These are phyloP conservation scores for Thymus quinquecostatus DNA, from an alignment of 257 asterid genomes.

Conservation along the genomic window DNA sequence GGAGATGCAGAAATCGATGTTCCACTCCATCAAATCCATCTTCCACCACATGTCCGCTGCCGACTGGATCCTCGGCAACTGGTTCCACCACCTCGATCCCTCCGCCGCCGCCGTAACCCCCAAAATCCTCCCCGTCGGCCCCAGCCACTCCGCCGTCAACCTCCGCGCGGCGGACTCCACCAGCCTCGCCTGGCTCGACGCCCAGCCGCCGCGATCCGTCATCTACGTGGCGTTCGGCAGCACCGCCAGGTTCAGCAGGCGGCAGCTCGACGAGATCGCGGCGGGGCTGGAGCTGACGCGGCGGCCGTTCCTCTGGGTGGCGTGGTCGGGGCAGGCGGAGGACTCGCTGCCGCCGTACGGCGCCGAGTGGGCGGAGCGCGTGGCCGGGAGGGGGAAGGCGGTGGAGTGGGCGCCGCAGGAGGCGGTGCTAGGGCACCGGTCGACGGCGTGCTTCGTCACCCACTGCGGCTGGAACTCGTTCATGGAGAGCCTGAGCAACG, in stretches of 20 bases:
- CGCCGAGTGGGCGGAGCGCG: constrained; percentile 33
- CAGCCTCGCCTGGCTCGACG: constrained; percentile 65
- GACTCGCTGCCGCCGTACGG: constrained; percentile 22
- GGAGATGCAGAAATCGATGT: constrained; percentile 36
- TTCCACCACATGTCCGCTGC: constrained; percentile 27
- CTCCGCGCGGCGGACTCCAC: constrained; percentile 50
- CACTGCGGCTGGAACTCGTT: constrained; percentile 75
- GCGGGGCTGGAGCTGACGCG: constrained; percentile 51
- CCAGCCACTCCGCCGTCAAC: constrained; percentile 41
- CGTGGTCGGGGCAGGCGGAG: constrained; percentile 43
- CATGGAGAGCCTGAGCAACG: constrained; percentile 60
- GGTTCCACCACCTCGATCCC: constrained; percentile 51
- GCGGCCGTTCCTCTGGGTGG: constrained; percentile 64
- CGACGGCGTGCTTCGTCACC: constrained; percentile 55
- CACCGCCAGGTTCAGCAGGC: constrained; percentile 45
- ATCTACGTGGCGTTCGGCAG: constrained; percentile 70
- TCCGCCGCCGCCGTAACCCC: constrained; percentile 25
- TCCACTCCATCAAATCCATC: constrained; percentile 11
- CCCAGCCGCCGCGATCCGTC: constrained; percentile 49
- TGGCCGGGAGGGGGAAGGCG: constrained; percentile 44
- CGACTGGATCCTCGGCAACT: constrained; percentile 55
- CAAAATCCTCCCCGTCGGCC: constrained; percentile 55
- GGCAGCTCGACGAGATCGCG: constrained; percentile 54
- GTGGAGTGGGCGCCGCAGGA: constrained; percentile 84
- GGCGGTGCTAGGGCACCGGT: constrained; percentile 50